phyloP scores from a whole-genome alignment of 2,329 filamentous ascomycete genomes.

The Aspergillus persii region DNA sequence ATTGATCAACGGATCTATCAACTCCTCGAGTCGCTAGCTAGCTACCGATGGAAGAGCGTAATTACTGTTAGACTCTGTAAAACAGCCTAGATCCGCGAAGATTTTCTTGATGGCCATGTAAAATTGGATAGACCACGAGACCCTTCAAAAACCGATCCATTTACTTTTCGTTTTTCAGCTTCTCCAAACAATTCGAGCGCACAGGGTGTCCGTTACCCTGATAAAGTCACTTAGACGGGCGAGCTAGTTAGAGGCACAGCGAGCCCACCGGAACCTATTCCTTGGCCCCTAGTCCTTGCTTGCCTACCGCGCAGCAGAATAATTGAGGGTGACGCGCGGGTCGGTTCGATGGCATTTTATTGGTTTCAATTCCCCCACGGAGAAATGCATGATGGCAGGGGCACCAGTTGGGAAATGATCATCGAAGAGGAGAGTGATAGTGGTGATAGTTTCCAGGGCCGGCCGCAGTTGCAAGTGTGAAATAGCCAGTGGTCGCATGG shows the following conservation, averaged over 20 bases:
- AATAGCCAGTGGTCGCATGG: background rate
- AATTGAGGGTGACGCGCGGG: background rate
- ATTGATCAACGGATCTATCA: background rate
- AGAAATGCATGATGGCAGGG: background rate
- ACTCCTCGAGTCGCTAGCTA: background rate
- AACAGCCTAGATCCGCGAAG: background rate
- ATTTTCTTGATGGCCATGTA: background rate
- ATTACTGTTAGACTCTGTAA: background rate
- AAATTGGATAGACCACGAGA: too few relatives aligned
- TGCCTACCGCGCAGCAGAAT: background rate
- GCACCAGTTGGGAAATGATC: constrained; percentile 2
- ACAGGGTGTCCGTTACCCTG: background rate
- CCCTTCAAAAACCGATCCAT: background rate
- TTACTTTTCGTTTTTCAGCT: background rate
- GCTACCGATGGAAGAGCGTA: background rate
- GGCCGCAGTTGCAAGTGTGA: background rate
- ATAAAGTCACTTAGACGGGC: background rate
- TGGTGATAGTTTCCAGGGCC: background rate
- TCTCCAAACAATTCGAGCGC: background rate
- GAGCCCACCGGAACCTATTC: background rate
- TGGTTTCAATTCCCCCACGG: constrained; percentile 1
- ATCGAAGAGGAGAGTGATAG: background rate
- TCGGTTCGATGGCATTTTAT: background rate
- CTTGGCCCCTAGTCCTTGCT: background rate
- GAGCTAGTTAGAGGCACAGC: background rate